Evolutionary conservation across 371 early-diverging fungal genomes (phyloP).

Genomic region (Parasitella parasitica): DNA sequence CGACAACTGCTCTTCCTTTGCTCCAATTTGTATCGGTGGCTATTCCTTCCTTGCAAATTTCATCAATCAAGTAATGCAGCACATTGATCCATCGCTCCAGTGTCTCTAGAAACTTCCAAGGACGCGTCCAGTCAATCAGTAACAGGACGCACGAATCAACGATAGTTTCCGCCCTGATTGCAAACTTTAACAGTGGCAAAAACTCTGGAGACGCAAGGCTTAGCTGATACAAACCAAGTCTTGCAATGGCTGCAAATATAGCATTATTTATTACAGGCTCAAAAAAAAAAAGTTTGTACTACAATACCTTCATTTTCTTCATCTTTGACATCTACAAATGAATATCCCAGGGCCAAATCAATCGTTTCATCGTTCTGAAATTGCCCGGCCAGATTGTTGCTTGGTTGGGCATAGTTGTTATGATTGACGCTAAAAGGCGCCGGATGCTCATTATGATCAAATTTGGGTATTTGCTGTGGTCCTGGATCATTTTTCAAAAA

Average conservation of each 20-base stretch:
- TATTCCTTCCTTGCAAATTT: constrained; percentile 48
- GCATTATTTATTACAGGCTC: background rate
- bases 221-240: constrained; percentile 79
- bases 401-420: constrained; percentile 4
- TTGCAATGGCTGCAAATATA: constrained; percentile 62
- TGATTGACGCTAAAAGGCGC: constrained; percentile 18
- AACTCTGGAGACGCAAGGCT: constrained; percentile 68
- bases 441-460: constrained; percentile 15
- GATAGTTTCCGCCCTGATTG: constrained; percentile 63
- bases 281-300: background rate
- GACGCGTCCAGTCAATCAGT: constrained; percentile 85
- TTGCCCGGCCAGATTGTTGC: constrained; percentile 23
- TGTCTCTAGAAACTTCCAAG: constrained; percentile 80
- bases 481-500: constrained; percentile 59
- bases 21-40: constrained; percentile 40
- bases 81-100: constrained; percentile 75
- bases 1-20: constrained; percentile 60
- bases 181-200: constrained; percentile 67
- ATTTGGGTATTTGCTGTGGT: constrained; percentile 21
- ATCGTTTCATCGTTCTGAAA: constrained; percentile 44
- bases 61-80: constrained; percentile 52
- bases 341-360: constrained; percentile 71
- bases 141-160: constrained; percentile 66
- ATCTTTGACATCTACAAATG: constrained; percentile 76
- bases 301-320: constrained; percentile 68